These are phyloP conservation scores for Omphalea diandra DNA, from an alignment of 441 rosid species.

Conservation along the genomic window DNA sequence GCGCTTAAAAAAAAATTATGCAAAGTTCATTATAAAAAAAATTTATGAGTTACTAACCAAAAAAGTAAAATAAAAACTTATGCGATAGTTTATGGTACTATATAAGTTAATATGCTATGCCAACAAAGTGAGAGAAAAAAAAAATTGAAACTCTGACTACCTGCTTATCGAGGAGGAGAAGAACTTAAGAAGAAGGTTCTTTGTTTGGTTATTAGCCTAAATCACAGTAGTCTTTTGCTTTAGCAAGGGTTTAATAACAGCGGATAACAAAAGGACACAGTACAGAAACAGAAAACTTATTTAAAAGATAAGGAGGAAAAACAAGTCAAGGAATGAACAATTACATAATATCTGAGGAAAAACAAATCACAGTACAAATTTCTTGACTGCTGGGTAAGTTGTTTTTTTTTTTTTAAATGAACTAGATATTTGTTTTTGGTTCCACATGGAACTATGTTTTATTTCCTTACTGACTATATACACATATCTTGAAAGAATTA, in stretches of 20 bases:
- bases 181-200: not conserved
- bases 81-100: too few relatives aligned
- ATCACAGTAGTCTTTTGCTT: conserved; percentile 2
- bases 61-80: too few relatives aligned
- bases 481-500: not conserved
- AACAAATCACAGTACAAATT: too few relatives aligned
- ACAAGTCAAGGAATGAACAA: conserved; percentile 17
- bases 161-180: not conserved
- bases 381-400: too few relatives aligned
- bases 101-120: too few relatives aligned
- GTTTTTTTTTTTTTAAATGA: too few relatives aligned
- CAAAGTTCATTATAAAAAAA: too few relatives aligned
- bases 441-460: not conserved
- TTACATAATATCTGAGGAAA: not conserved
- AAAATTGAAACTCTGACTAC: not conserved
- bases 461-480: not conserved
- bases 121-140: too few relatives aligned
- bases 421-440: too few relatives aligned
- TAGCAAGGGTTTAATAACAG: not conserved
- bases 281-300: not conserved
- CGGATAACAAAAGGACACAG: not conserved
- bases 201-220: too few relatives aligned
- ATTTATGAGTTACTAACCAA: too few relatives aligned
- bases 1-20: too few relatives aligned
- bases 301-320: not conserved